phyloP scores from a whole-genome alignment of 2,329 filamentous ascomycete genomes.

The Aspergillus ochraceus region DNA sequence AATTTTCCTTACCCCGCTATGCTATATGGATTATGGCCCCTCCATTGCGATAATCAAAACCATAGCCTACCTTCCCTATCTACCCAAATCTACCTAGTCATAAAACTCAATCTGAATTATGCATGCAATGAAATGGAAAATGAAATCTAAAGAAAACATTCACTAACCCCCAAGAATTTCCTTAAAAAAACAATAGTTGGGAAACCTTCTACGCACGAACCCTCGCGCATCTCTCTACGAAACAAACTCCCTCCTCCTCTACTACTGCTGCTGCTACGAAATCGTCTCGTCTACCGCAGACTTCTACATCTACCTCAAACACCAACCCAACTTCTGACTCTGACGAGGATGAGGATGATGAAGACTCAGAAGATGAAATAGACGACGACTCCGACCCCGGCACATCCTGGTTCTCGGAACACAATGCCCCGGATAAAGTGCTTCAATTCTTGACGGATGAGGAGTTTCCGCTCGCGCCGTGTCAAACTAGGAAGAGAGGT shows the following conservation, averaged over 20 bases:
- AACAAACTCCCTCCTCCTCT: conserved; percentile 13
- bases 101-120: background rate
- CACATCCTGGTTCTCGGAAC: conserved; percentile 96
- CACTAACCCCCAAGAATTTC: background rate
- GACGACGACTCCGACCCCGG: conserved; percentile 75
- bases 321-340: conserved; percentile 57
- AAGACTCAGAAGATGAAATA: conserved; percentile 57
- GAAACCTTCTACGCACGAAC: conserved; percentile 51
- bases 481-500: background rate
- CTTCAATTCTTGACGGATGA: conserved; percentile 63
- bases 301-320: background rate
- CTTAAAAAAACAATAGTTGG: conserved; percentile 58
- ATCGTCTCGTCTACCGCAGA: background rate
- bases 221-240: conserved; percentile 38
- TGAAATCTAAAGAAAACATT: background rate
- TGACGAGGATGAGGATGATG: conserved; percentile 65
- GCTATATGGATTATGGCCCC: background rate
- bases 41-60: background rate
- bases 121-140: no score
- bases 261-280: conserved; percentile 1
- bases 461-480: conserved; percentile 45
- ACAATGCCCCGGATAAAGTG: conserved; percentile 80
- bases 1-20: conserved; percentile 14
- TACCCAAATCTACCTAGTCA: background rate
- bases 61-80: background rate